These are phyloP conservation scores for Flaveria robusta DNA, from an alignment of 129 eudicot species.

Conservation along the genomic window DNA sequence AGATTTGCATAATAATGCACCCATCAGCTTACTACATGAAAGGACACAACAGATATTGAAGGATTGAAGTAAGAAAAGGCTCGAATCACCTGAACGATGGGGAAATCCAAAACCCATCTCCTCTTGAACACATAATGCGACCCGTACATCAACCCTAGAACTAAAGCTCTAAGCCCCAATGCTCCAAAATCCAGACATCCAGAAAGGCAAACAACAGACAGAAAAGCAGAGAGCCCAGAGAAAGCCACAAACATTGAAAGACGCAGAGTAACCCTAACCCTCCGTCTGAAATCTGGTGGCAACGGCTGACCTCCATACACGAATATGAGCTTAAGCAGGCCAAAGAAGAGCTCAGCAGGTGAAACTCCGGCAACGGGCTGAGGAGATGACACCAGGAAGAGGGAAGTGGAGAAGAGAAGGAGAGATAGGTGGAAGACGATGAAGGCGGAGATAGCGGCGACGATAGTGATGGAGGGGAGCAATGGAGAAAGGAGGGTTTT, in stretches of 20 bases:
- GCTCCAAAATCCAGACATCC: constrained; percentile 25
- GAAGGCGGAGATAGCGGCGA: constrained; percentile 22
- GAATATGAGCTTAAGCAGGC: constrained; percentile 43
- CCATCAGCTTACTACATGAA: too few relatives aligned
- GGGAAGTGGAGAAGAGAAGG: constrained; percentile 48
- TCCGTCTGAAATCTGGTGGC: constrained; percentile 39
- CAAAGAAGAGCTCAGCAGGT: constrained; percentile 43
- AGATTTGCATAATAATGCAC: too few relatives aligned
- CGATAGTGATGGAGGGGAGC: constrained; percentile 27
- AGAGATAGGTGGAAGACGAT: constrained; percentile 62
- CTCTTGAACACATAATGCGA: constrained; percentile 46
- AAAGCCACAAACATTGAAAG: constrained; percentile 45
- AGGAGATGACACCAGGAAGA: constrained; percentile 59
- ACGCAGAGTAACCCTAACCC: constrained; percentile 46
- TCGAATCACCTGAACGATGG: constrained; percentile 70
- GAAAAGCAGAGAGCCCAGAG: constrained; percentile 45
- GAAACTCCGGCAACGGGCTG: constrained; percentile 52
- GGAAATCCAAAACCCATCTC: constrained; percentile 78
- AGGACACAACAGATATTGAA: constrained; percentile 4
- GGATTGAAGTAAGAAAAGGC: not conserved
- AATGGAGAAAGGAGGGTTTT: constrained; percentile 53
- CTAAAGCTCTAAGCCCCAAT: constrained; percentile 63
- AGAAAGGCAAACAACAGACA: constrained; percentile 48
- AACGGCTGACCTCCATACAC: constrained; percentile 40
- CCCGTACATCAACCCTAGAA: constrained; percentile 62